Percentiles rank a stretch among this genome's conserved stretches.
Evolutionary conservation across 73 alveolate species (phyloP).

Genomic region (Paraurostyla sp.): DNA sequence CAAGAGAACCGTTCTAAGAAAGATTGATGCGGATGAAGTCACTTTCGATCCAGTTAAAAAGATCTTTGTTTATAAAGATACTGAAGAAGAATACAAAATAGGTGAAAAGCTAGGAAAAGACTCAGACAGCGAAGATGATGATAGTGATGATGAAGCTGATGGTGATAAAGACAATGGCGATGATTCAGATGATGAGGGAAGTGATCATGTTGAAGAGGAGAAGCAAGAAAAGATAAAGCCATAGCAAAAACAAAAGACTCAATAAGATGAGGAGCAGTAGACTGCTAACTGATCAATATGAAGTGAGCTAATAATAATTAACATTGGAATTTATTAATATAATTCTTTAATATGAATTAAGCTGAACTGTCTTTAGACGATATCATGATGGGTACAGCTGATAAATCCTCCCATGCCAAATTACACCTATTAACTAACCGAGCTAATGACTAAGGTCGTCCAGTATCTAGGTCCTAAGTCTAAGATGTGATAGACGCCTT

Average conservation of each 20-base stretch:
- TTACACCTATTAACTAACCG: too few species aligned
- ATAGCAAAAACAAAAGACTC: neutral
- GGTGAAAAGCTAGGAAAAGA: slow-evolving; percentile 37
- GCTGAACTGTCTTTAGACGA: too few species aligned
- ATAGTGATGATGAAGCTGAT: neutral
- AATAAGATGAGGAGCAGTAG: too few species aligned
- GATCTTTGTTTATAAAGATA: slow-evolving; percentile 29
- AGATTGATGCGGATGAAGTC: slow-evolving; percentile 53
- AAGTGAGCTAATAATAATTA: too few species aligned
- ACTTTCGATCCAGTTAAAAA: slow-evolving; percentile 52
- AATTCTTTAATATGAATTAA: too few species aligned
- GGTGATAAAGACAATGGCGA: neutral
- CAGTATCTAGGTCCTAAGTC: too few species aligned
- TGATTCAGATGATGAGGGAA: neutral
- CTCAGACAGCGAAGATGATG: neutral
- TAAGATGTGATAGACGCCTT: neutral
- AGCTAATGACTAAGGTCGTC: too few species aligned
- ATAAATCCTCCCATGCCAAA: too few species aligned
- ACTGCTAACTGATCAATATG: too few species aligned
- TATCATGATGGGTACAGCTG: too few species aligned
- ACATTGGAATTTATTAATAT: too few species aligned
- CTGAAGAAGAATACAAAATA: slow-evolving; percentile 36
- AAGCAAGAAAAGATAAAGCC: neutral
- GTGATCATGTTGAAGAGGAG: neutral
- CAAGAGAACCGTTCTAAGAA: slow-evolving; percentile 54